A percentile compares a stretch with the other conserved stretches of the same genome.
Evolutionary conservation across 192 early-diverging fungal genomes (phyloP).

Genomic region (Endogone sp.): DNA sequence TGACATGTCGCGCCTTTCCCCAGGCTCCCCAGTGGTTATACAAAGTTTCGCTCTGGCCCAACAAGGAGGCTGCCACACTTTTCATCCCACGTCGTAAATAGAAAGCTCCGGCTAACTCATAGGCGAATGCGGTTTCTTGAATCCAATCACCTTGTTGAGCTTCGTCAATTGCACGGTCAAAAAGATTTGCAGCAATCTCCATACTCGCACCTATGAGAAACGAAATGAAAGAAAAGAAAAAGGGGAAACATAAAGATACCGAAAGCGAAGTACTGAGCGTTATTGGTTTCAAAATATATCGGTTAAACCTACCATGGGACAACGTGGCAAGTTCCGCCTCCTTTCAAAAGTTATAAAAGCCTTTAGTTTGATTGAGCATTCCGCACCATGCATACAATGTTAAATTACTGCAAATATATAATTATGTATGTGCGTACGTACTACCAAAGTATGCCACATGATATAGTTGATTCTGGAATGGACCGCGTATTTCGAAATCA

Average conservation of each 20-base stretch:
- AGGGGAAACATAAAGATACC: conserved; percentile 13
- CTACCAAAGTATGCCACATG: conserved; percentile 18
- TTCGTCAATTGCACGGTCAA: conserved; percentile 17
- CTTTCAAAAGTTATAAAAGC: neutral
- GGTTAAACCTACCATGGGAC: conserved; percentile 5
- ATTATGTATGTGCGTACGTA: too few relatives aligned
- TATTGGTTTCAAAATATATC: too few relatives aligned
- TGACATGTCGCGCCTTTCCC: conserved; percentile 22
- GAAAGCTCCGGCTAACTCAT: conserved; percentile 25
- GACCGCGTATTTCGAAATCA: conserved; percentile 15
- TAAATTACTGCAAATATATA: too few relatives aligned
- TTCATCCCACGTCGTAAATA: conserved; percentile 15
- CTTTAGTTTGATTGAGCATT: neutral
- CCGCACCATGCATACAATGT: neutral
- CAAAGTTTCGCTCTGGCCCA: conserved; percentile 16
- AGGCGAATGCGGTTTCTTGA: conserved; percentile 12
- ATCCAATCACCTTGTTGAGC: conserved; percentile 20
- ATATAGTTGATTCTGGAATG: conserved; percentile 24
- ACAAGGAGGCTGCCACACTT: conserved; percentile 7
- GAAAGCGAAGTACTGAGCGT: too few relatives aligned
- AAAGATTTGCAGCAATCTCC: conserved; percentile 1
- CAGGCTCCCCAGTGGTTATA: conserved; percentile 17
- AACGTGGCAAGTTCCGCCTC: neutral
- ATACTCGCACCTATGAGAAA: conserved; percentile 9
- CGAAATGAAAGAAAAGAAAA: conserved; percentile 22